phyloP scores from a whole-genome alignment of 2,329 filamentous ascomycete genomes.

The Stagonosporopsis chrysanthemi region DNA sequence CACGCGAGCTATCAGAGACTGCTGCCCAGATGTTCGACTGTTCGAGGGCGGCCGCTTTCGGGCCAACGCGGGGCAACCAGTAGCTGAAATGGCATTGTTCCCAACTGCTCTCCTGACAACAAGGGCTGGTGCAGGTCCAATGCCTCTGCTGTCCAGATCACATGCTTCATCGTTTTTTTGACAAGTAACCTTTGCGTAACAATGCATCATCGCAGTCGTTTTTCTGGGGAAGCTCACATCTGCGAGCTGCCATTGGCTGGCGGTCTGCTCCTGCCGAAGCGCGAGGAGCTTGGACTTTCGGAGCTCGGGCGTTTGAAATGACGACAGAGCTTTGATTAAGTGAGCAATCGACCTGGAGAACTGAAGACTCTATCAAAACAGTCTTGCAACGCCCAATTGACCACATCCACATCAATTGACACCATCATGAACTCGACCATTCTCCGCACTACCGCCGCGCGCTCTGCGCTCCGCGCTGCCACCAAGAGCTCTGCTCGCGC shows the following conservation, averaged over 20 bases:
- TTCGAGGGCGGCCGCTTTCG: constrained; percentile 23
- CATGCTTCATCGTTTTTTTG: not conserved
- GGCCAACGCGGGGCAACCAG: constrained; percentile 18
- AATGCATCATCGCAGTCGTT: constrained; percentile 13
- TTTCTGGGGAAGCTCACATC: constrained; percentile 9
- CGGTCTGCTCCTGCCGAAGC: constrained; percentile 6
- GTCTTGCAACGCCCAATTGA: constrained; percentile 31
- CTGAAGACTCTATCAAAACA: not conserved
- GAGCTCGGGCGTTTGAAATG: constrained; percentile 31
- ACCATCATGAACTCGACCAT: constrained; percentile 76
- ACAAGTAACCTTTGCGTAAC: not conserved
- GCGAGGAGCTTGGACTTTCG: constrained; percentile 19
- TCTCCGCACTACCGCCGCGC: constrained; percentile 73
- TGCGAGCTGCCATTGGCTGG: constrained; percentile 27
- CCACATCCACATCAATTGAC: constrained; percentile 26
- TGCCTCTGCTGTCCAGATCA: not conserved
- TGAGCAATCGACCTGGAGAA: constrained; percentile 9
- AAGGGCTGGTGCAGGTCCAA: not conserved
- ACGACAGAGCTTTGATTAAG: constrained; percentile 34
- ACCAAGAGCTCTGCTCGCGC: constrained; percentile 67
- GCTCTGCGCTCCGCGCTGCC: constrained; percentile 75
- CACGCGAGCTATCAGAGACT: constrained; percentile 30
- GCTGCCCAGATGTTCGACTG: constrained; percentile 19
- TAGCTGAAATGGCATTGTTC: not conserved
- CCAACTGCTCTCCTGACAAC: constrained; percentile 2